These are phyloP conservation scores for Verticillium alfalfae DNA, from an alignment of 2,329 filamentous ascomycete genomes.

Conservation along the genomic window DNA sequence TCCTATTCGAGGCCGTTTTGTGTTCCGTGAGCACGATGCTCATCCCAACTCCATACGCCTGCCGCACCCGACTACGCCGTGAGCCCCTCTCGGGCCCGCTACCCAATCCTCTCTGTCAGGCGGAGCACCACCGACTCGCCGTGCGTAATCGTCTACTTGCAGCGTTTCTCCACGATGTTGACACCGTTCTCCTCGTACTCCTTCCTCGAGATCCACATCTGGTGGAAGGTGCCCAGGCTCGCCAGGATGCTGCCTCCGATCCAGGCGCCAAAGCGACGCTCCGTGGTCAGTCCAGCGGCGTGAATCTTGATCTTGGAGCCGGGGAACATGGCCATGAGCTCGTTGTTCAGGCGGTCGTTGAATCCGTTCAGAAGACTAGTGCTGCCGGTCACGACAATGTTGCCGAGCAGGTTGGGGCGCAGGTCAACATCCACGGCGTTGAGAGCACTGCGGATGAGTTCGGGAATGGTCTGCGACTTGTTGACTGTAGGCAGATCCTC, in stretches of 20 bases:
- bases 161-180: constrained; percentile 90
- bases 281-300: constrained; percentile 77
- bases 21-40: background rate
- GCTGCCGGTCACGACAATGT: constrained; percentile 90
- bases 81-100: background rate
- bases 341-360: constrained; percentile 81
- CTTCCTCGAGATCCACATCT: constrained; percentile 98
- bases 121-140: background rate
- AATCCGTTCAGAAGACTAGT: constrained; percentile 85
- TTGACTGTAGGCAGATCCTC: constrained; percentile 41
- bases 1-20: background rate
- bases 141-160: constrained; percentile 57
- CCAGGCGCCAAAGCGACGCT: constrained; percentile 90
- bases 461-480: constrained; percentile 75
- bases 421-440: constrained; percentile 83
- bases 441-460: constrained; percentile 73
- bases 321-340: constrained; percentile 77
- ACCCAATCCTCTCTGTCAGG: background rate
- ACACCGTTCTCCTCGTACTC: constrained; percentile 95
- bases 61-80: background rate
- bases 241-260: constrained; percentile 94
- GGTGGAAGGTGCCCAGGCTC: constrained; percentile 94
- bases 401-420: constrained; percentile 73
- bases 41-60: constrained; percentile 4
- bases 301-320: constrained; percentile 83